A percentile compares a stretch with the other conserved stretches of the same genome.
Conservation (phyloP, 1,284 basidiomycete genomes). For the Pisolithus thermaeus region DNA sequence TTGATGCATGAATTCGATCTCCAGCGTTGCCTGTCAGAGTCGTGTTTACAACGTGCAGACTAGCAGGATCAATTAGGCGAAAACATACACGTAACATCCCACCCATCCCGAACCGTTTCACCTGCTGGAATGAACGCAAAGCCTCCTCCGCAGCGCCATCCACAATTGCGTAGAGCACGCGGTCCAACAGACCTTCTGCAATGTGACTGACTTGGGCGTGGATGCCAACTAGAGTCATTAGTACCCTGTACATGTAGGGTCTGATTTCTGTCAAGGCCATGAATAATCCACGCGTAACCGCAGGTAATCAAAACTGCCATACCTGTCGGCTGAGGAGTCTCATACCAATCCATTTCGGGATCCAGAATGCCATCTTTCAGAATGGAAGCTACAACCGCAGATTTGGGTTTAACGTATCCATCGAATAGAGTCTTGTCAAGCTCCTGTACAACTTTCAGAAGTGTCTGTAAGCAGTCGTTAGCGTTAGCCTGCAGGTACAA, state of each 20-base stretch:
- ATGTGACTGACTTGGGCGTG: slow-evolving; percentile 87
- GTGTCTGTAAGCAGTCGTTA: slow-evolving; percentile 40
- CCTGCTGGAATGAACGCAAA: slow-evolving; percentile 77
- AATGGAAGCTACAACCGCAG: slow-evolving; percentile 57
- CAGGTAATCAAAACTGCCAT: slow-evolving; percentile 17
- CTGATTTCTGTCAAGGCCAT: slow-evolving; percentile 69
- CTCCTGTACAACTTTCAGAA: slow-evolving; percentile 74
- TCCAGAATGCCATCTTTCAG: slow-evolving; percentile 79
- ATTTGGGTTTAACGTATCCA: slow-evolving; percentile 80
- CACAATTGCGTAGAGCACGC: slow-evolving; percentile 78
- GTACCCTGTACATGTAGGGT: slow-evolving; percentile 87
- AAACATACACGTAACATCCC: slow-evolving; percentile 87
- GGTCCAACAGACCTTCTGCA: slow-evolving; percentile 74
- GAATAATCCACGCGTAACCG: neutral
- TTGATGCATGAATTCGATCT: slow-evolving; percentile 99
- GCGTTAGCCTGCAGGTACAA: slow-evolving; percentile 4
- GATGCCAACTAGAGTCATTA: slow-evolving; percentile 86
- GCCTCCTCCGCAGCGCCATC: slow-evolving; percentile 82
- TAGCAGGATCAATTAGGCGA: slow-evolving; percentile 12
- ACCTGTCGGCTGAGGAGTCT: slow-evolving; percentile 86
- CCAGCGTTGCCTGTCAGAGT: slow-evolving; percentile 78
- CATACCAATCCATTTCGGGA: slow-evolving; percentile 84
- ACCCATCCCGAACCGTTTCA: slow-evolving; percentile 92
- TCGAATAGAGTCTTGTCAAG: slow-evolving; percentile 87
- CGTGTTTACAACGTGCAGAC: neutral